These are phyloP conservation scores for Pythium coloratum DNA, from an alignment of 352 stramenopile species.

Conservation along the genomic window DNA sequence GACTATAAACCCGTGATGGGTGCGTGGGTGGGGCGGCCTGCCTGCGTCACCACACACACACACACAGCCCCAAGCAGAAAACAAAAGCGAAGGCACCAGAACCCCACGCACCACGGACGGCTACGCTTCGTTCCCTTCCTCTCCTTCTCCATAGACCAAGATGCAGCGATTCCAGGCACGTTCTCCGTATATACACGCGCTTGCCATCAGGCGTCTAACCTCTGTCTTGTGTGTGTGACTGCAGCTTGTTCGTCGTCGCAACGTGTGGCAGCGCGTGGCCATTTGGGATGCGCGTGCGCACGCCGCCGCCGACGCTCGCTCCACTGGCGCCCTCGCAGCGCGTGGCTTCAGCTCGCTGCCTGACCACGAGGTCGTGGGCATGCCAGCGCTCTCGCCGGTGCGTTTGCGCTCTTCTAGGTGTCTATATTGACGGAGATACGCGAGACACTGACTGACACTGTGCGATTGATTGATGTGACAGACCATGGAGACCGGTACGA, in stretches of 20 bases:
- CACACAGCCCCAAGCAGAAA: constrained; percentile 25
- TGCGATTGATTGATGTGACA: constrained; percentile 6
- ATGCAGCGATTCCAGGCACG: constrained; percentile 74
- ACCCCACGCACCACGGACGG: constrained; percentile 8
- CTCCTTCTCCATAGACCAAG: constrained; percentile 8
- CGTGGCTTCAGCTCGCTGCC: constrained; percentile 62
- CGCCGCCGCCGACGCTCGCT: constrained; percentile 25
- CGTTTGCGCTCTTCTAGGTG: constrained; percentile 4
- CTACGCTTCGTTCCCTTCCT: neutral
- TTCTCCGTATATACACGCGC: neutral
- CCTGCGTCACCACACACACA: constrained; percentile 29
- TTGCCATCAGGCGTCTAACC: neutral
- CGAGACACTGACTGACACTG: too few species aligned
- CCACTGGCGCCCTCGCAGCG: constrained; percentile 22
- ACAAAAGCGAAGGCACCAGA: neutral
- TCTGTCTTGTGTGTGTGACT: neutral
- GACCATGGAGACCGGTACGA: constrained; percentile 96
- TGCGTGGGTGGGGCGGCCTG: constrained; percentile 16
- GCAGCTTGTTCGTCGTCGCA: constrained; percentile 59
- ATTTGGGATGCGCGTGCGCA: constrained; percentile 41
- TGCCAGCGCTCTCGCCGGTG: constrained; percentile 68
- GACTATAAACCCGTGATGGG: constrained; percentile 7
- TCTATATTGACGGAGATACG: too few species aligned
- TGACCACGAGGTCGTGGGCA: constrained; percentile 75
- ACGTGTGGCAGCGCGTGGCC: constrained; percentile 56